phyloP scores from a whole-genome alignment of 805 yeast genomes.

The Metschnikowia henanensis region DNA sequence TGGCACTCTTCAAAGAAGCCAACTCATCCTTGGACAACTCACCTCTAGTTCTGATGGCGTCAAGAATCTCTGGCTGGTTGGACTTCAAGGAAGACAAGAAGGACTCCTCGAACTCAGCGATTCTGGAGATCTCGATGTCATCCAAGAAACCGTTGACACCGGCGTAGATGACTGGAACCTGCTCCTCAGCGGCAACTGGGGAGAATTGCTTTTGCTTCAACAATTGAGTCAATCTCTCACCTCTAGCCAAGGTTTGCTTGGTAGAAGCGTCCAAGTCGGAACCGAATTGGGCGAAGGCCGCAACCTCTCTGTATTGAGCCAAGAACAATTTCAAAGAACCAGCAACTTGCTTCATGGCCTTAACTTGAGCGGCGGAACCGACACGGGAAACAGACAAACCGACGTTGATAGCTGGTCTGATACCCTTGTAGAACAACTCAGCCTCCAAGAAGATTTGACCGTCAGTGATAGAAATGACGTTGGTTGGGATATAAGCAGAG shows the following conservation, averaged over 20 bases:
- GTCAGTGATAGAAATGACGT: constrained; percentile 93
- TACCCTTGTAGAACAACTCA: constrained; percentile 99
- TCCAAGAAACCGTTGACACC: constrained; percentile 99
- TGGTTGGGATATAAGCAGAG: constrained; percentile 96
- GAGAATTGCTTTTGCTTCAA: constrained; percentile 96
- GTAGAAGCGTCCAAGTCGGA: constrained; percentile 99
- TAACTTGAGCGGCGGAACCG: constrained; percentile 99
- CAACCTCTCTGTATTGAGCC: constrained; percentile 99
- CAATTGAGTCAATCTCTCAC: constrained; percentile 99
- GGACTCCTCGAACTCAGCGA: constrained; percentile 88
- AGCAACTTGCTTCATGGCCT: constrained; percentile 99
- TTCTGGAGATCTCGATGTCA: constrained; percentile 75
- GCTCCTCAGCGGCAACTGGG: constrained; percentile 98
- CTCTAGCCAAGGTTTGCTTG: constrained; percentile 98
- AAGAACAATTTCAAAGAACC: constrained; percentile 99
- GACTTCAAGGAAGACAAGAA: constrained; percentile 92
- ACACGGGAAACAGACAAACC: constrained; percentile 99
- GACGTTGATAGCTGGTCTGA: constrained; percentile 99
- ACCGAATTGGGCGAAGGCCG: constrained; percentile 99
- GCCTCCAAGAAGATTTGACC: constrained; percentile 99
- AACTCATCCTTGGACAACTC: constrained; percentile 85
- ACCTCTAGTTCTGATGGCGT: constrained; percentile 86
- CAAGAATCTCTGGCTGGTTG: constrained; percentile 81
- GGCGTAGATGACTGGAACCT: constrained; percentile 97
- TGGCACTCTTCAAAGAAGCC: constrained; percentile 84